Base-by-base conservation (phyloP, 148 eudicot species). In the Rhododendron molle region DNA sequence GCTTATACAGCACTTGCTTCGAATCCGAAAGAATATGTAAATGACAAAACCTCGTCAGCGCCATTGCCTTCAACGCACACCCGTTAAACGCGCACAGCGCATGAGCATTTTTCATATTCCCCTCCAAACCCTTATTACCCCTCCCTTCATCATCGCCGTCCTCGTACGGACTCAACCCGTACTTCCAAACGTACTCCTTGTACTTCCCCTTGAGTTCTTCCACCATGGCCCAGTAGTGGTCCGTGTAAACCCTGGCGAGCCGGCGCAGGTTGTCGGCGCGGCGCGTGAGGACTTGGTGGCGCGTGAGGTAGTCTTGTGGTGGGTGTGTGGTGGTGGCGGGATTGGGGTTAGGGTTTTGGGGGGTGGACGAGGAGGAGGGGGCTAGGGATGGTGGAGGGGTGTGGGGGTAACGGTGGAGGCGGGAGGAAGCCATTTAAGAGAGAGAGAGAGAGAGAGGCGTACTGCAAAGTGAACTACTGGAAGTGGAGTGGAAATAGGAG, bases 11-110 rank as follows among this genome's bases (percentile, higher is more conserved):
- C 83, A 84, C 86, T 83, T 93, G 95, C 18, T 88, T 85, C 11
- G 92, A 87, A 73, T 93, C 95, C 60, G 91, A 88, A 5, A 93
- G 83, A 12, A 93, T 93, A 84, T 93, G 95, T 72, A 89, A 49
- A 77, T 87, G 87, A 40, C 95, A 93, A 72, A 89, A 92, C 43
- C 77, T 87, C 2, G 95, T 93, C 74, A 93, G 83, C 3, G 93
- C 90, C 95, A 93, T 93, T 0, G 94, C 94, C 90, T 93, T 93
- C 74, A 85, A 67, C 83, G 86, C 86, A 83, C 95, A 93, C 38
- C 90, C 91, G 0, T 91, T 71, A 65, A 85, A 90, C 30, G 86
- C 83, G 81, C 95, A 93, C 52, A 47, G 85, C 80, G 85, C 34
- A 11, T 0, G 15, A 8, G 8, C 65, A 58, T 16, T 58, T 5